phyloP scores from a whole-genome alignment of 2,329 filamentous ascomycete species.

The Fusarium sp. region DNA sequence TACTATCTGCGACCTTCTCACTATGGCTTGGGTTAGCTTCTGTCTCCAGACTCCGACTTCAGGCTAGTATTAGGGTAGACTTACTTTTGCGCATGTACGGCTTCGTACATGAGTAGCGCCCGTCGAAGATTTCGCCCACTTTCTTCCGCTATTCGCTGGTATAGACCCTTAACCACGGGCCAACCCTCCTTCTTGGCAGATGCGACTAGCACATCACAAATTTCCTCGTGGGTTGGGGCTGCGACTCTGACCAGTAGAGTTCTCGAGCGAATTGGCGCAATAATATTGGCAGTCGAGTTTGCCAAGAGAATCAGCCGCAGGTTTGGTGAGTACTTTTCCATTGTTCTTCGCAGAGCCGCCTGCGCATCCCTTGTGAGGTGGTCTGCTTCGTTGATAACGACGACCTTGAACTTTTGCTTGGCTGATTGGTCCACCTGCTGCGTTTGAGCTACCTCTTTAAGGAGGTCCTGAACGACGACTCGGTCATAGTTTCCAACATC shows the following conservation, averaged over 20 bases:
- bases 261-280: slow-evolving; percentile 94
- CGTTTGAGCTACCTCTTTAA: slow-evolving; percentile 98
- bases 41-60: not conserved
- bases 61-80: slow-evolving; percentile 43
- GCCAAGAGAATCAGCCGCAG: slow-evolving; percentile 89
- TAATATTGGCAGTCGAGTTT: slow-evolving; percentile 97
- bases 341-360: slow-evolving; percentile 90
- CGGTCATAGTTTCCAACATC: slow-evolving; percentile 97
- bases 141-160: slow-evolving; percentile 86
- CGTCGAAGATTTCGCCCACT: slow-evolving; percentile 90
- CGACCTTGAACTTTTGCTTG: slow-evolving; percentile 94
- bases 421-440: slow-evolving; percentile 97
- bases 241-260: slow-evolving; percentile 92
- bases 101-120: slow-evolving; percentile 95
- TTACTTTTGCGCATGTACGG: slow-evolving; percentile 96
- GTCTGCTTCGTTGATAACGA: slow-evolving; percentile 99
- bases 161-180: slow-evolving; percentile 77
- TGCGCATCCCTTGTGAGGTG: slow-evolving; percentile 94
- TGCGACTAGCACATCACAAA: slow-evolving; percentile 76
- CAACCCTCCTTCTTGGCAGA: slow-evolving; percentile 83
- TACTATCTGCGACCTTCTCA: slow-evolving; percentile 88
- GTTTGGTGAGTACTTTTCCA: slow-evolving; percentile 99
- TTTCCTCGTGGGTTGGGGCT: slow-evolving; percentile 86
- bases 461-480: slow-evolving; percentile 91
- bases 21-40: slow-evolving; percentile 59